Percentiles rank a stretch among this genome's conserved stretches.
Conservation (phyloP, 2,329 filamentous ascomycete genomes). For the Alternaria sp. region DNA sequence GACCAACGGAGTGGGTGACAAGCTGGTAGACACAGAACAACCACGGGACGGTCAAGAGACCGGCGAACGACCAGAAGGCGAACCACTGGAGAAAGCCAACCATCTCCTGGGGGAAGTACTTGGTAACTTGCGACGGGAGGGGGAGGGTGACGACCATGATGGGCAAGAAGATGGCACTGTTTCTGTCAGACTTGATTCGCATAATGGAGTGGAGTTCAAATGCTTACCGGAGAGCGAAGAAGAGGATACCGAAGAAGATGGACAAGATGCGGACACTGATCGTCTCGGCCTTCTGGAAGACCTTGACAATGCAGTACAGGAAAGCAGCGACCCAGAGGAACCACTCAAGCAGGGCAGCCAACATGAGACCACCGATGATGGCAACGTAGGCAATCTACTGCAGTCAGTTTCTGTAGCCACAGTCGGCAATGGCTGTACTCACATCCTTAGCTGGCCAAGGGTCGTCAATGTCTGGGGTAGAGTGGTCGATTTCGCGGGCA, state of each 20-base stretch:
- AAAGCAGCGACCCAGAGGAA: slow-evolving; percentile 94
- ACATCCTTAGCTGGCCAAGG: slow-evolving; percentile 51
- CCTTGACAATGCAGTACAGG: slow-evolving; percentile 86
- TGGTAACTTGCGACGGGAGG: slow-evolving; percentile 73
- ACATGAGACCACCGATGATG: slow-evolving; percentile 80
- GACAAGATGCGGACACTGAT: slow-evolving; percentile 82
- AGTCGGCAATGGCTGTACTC: slow-evolving; percentile 23
- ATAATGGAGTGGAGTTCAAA: background rate
- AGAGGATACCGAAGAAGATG: slow-evolving; percentile 74
- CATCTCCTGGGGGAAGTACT: slow-evolving; percentile 73
- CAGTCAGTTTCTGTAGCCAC: slow-evolving; percentile 17
- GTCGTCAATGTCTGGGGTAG: slow-evolving; percentile 42
- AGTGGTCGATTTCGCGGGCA: slow-evolving; percentile 34
- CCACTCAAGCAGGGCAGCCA: slow-evolving; percentile 90
- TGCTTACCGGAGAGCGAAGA: slow-evolving; percentile 74
- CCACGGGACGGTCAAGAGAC: slow-evolving; percentile 86
- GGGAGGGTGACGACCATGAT: slow-evolving; percentile 94
- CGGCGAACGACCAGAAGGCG: slow-evolving; percentile 91
- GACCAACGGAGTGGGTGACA: slow-evolving; percentile 83
- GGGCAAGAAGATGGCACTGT: slow-evolving; percentile 82
- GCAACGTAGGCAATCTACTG: slow-evolving; percentile 81
- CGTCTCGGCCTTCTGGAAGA: slow-evolving; percentile 86
- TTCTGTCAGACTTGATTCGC: slow-evolving; percentile 21
- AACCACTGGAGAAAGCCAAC: slow-evolving; percentile 86
- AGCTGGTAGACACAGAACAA: slow-evolving; percentile 91